phyloP scores from a whole-genome alignment of 2,329 filamentous ascomycete genomes.

The Lachnellula cervina region DNA sequence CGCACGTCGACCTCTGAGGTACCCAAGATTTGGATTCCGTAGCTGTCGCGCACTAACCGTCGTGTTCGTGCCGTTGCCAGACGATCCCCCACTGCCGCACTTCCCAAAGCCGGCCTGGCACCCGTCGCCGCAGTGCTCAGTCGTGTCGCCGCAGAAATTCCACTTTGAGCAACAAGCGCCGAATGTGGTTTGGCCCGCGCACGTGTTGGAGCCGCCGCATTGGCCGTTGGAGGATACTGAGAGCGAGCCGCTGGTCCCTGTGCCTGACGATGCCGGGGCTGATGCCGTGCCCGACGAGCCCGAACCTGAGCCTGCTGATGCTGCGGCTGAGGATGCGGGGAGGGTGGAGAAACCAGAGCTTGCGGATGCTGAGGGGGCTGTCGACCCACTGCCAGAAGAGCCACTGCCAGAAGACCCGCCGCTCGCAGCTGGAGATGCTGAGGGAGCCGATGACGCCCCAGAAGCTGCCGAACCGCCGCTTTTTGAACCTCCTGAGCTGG shows the following conservation, averaged over 20 bases:
- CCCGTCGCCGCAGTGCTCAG: slow-evolving; percentile 3
- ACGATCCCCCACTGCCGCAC: not conserved
- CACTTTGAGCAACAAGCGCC: slow-evolving; percentile 4
- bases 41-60: too few relatives aligned
- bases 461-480: not conserved
- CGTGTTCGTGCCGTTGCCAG: not conserved
- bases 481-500: slow-evolving; percentile 3
- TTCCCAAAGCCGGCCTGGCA: slow-evolving; percentile 2
- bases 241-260: not conserved
- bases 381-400: too few relatives aligned
- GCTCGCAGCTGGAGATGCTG: not conserved
- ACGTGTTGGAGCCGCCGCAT: not conserved
- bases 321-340: not conserved
- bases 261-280: not conserved
- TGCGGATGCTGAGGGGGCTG: not conserved
- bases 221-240: not conserved
- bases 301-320: not conserved
- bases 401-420: too few relatives aligned
- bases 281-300: not conserved
- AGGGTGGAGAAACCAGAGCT: not conserved
- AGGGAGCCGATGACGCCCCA: not conserved
- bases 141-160: slow-evolving; percentile 2
- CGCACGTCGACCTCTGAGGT: too few relatives aligned
- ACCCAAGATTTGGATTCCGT: too few relatives aligned
- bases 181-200: not conserved